A percentile compares a stretch with the other conserved stretches of the same genome.
Evolutionary conservation across 75 land plant species (phyloP).

Genomic region (Picea sitchensis): DNA sequence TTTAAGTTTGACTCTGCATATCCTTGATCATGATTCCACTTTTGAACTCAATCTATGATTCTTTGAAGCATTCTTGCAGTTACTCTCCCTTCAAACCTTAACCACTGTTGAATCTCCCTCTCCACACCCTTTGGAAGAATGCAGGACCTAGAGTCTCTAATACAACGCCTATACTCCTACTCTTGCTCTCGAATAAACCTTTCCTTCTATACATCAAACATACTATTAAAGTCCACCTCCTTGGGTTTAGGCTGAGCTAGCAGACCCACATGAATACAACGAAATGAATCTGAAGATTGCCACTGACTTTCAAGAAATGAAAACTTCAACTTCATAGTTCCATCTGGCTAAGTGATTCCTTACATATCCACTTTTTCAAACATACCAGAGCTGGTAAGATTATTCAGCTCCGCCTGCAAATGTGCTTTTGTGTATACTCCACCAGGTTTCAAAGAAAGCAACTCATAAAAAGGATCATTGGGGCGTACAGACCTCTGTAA

Average conservation of each 20-base stretch:
- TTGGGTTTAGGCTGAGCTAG: constrained; percentile 46
- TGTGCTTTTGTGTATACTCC: constrained; percentile 64
- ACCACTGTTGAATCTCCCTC: no score
- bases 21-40: no score
- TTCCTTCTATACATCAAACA: no score
- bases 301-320: constrained; percentile 75
- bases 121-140: no score
- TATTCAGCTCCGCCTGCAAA: constrained; percentile 69
- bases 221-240: no score
- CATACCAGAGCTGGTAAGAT: constrained; percentile 80
- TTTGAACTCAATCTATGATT: no score
- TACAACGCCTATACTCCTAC: no score
- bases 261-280: constrained; percentile 84
- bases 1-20: no score
- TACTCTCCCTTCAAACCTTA: no score
- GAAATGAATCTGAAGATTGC: constrained; percentile 34
- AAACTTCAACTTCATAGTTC: constrained; percentile 63
- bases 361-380: constrained; percentile 89
- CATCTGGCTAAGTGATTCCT: constrained; percentile 66
- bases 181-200: no score
- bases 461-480: constrained; percentile 85
- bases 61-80: no score
- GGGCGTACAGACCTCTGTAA: constrained; percentile 23
- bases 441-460: constrained; percentile 73
- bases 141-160: no score